These are phyloP conservation scores for Artemisia tridentata DNA, from an alignment of 129 eudicot genomes.

Conservation along the genomic window DNA sequence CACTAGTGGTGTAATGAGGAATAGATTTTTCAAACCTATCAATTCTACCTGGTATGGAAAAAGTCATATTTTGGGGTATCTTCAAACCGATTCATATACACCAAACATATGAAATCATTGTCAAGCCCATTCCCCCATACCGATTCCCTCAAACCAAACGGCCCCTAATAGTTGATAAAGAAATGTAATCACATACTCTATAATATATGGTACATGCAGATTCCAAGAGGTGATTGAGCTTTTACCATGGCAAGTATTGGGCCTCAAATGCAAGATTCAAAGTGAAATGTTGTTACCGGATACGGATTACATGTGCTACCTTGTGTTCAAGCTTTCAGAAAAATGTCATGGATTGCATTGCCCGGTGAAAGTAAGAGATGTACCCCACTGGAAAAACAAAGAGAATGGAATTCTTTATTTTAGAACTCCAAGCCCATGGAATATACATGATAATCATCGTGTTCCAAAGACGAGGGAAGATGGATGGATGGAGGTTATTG, in stretches of 20 bases:
- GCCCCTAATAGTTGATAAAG: too few relatives aligned
- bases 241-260: background rate
- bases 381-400: background rate
- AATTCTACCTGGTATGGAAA: too few relatives aligned
- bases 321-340: conserved; percentile 6
- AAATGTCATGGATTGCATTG: background rate
- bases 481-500: too few relatives aligned
- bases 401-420: background rate
- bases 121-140: too few relatives aligned
- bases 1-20: too few relatives aligned
- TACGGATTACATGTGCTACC: conserved; percentile 1
- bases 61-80: too few relatives aligned
- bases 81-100: too few relatives aligned
- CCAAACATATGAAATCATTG: too few relatives aligned
- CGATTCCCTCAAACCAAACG: too few relatives aligned
- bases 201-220: too few relatives aligned
- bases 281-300: background rate
- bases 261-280: background rate
- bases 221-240: background rate
- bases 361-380: background rate
- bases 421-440: background rate
- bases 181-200: too few relatives aligned
- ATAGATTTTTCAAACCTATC: too few relatives aligned
- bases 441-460: background rate
- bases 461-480: background rate